Base-by-base conservation (phyloP, 768 basidiomycete species). In the Gautieria morchelliformis region DNA sequence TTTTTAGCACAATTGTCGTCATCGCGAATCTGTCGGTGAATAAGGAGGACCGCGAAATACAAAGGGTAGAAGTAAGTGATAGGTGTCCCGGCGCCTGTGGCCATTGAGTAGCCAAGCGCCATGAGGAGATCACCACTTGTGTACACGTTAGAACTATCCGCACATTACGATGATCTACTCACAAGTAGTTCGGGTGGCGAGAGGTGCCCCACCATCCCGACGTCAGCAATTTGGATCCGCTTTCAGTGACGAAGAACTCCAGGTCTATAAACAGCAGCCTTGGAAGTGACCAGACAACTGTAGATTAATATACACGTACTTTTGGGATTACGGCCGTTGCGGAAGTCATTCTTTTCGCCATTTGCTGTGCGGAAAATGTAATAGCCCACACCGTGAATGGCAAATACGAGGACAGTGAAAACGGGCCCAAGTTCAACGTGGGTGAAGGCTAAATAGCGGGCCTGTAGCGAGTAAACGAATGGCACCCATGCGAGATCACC, bases 161-260 rank as follows among this genome's bases (percentile, higher is more conserved):
- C 11, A 7, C 40, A 11, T 32, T n/a, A 20, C 10, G n/a, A 56
- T 8, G 57, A 39, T 14, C 32, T 49, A 70, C 81, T 56, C 61
- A 87, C 87, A 91, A 66, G 70, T 94, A 94, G 64, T 94, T 93
- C 1, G 96, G 96, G 70, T 99, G 96, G 41, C 90, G 80, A 0
- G 89, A 94, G 51, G 79, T 71, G 9, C 94, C 95, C 96, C 96
- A 99, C 96, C 96, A 98, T 7, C 96, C 96, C 4, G 89, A 90
- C 30, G 84, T 95, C 27, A 99, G 78, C 35, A 99, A 77, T 69
- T 92, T 96, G 3, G 90, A 85, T 14, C 96, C 96, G 17, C 82
- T 80, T 61, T 83, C 79, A 1, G 96, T 98, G 42, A 81, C 76
- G 68, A 97, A 81, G 65, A 72, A 94, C 60, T 78, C 71, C 19